phyloP scores from a whole-genome alignment of 805 yeast species.

The Cyberlindnera saturnus region DNA sequence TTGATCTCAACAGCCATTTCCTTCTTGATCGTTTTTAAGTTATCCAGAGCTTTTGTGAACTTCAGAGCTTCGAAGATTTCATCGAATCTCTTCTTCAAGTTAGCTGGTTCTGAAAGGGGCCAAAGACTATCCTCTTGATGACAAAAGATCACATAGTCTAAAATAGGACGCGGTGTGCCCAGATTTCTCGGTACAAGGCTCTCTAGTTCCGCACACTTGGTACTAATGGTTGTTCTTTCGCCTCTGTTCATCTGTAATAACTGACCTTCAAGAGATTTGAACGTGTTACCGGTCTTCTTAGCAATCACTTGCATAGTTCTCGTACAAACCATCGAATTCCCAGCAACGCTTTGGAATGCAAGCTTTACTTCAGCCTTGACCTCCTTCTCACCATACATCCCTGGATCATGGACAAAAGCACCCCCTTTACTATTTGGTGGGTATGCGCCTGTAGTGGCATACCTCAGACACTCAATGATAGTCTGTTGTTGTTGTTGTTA shows the following conservation, averaged over 20 bases:
- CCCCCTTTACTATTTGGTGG: constrained; percentile 97
- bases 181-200: constrained; percentile 70
- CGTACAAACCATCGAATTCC: constrained; percentile 77
- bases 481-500: constrained; percentile 33
- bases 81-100: constrained; percentile 85
- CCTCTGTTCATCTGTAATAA: constrained; percentile 60
- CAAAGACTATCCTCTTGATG: constrained; percentile 96
- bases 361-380: constrained; percentile 88
- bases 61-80: constrained; percentile 95
- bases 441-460: constrained; percentile 90
- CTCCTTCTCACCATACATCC: constrained; percentile 63
- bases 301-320: constrained; percentile 72
- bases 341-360: constrained; percentile 71
- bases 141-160: constrained; percentile 91
- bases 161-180: constrained; percentile 83
- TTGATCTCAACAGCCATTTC: constrained; percentile 73
- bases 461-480: constrained; percentile 87
- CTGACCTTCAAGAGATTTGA: constrained; percentile 90
- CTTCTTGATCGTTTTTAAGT: constrained; percentile 67
- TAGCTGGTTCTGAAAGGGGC: constrained; percentile 92
- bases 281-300: constrained; percentile 55
- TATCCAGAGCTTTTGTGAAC: constrained; percentile 85
- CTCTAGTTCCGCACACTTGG: constrained; percentile 82
- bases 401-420: constrained; percentile 93
- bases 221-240: constrained; percentile 66